Percentiles rank a stretch among this genome's conserved stretches.
These are phyloP conservation scores for Hirsutella minnesotensis DNA, from an alignment of 2,329 filamentous ascomycete genomes.

Conservation along the genomic window DNA sequence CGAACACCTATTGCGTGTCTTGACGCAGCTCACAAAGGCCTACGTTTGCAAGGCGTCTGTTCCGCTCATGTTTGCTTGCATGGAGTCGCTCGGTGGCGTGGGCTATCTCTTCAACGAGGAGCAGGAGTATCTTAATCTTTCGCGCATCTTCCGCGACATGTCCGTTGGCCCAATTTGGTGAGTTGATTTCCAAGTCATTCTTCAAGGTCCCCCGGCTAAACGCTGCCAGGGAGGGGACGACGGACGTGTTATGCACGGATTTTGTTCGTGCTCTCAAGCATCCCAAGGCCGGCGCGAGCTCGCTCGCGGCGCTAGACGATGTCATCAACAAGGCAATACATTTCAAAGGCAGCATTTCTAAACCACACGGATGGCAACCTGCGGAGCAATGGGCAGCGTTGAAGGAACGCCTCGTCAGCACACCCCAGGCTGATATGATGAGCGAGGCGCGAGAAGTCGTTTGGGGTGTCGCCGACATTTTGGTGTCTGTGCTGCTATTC, in stretches of 20 bases:
- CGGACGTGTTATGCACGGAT: constrained; percentile 52
- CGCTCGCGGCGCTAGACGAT: constrained; percentile 29
- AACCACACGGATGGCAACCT: constrained; percentile 16
- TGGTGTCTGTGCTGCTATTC: constrained; percentile 30
- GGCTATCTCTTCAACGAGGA: constrained; percentile 54
- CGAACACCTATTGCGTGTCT: constrained; percentile 37
- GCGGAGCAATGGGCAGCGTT: constrained; percentile 26
- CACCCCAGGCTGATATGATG: constrained; percentile 26
- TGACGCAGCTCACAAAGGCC: constrained; percentile 50
- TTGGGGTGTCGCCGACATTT: constrained; percentile 29
- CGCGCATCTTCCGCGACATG: constrained; percentile 53
- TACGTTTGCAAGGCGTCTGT: constrained; percentile 39
- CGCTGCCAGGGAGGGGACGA: constrained; percentile 47
- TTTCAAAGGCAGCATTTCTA: constrained; percentile 12
- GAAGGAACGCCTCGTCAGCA: constrained; percentile 21
- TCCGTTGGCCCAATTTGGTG: constrained; percentile 50
- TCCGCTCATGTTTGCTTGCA: constrained; percentile 39
- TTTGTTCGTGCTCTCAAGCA: constrained; percentile 36
- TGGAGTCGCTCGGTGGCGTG: constrained; percentile 55
- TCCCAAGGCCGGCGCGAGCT: constrained; percentile 21
- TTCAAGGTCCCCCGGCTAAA: too few species aligned
- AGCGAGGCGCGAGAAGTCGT: constrained; percentile 32
- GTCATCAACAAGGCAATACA: constrained; percentile 18
- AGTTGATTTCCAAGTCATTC: too few species aligned
- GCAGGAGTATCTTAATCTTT: constrained; percentile 53